Evolutionary conservation across 805 yeast genomes (phyloP).

Genomic region (Candida odintsovae): DNA sequence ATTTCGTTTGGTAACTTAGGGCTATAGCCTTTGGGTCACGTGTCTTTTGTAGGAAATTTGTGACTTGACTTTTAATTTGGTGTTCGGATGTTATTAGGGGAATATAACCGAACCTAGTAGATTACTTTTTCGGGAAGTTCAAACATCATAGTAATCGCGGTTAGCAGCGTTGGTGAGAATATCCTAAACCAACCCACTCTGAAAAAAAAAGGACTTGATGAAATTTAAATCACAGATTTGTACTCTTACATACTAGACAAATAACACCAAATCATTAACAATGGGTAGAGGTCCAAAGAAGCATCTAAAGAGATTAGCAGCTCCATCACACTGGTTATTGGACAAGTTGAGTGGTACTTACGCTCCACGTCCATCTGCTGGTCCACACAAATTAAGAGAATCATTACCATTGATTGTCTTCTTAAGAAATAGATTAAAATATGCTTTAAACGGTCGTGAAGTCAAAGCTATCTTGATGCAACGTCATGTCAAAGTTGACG

Average conservation of each 20-base stretch:
- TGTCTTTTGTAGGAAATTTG: background rate
- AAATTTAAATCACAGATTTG: background rate
- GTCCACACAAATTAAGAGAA: slow-evolving; percentile 99
- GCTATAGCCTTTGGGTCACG: background rate
- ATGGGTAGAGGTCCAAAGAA: slow-evolving; percentile 54
- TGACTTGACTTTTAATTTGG: background rate
- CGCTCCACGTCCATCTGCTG: slow-evolving; percentile 99
- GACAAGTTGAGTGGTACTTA: slow-evolving; percentile 99
- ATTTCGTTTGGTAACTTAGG: background rate
- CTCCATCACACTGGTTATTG: slow-evolving; percentile 99
- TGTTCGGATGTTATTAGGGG: background rate
- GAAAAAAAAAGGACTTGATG: background rate
- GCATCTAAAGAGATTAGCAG: slow-evolving; percentile 99
- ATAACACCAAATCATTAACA: slow-evolving; percentile 1
- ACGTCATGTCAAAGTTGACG: slow-evolving; percentile 97
- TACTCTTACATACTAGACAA: background rate
- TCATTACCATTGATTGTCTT: slow-evolving; percentile 95
- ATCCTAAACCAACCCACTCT: background rate
- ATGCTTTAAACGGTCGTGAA: slow-evolving; percentile 98
- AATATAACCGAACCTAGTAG: background rate
- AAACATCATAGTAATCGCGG: background rate
- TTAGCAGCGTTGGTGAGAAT: background rate
- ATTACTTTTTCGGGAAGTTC: background rate
- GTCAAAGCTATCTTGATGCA: slow-evolving; percentile 97
- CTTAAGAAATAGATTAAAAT: slow-evolving; percentile 97